phyloP scores from a whole-genome alignment of 176 grass and related monocot genomes.

The Carex littledalei region DNA sequence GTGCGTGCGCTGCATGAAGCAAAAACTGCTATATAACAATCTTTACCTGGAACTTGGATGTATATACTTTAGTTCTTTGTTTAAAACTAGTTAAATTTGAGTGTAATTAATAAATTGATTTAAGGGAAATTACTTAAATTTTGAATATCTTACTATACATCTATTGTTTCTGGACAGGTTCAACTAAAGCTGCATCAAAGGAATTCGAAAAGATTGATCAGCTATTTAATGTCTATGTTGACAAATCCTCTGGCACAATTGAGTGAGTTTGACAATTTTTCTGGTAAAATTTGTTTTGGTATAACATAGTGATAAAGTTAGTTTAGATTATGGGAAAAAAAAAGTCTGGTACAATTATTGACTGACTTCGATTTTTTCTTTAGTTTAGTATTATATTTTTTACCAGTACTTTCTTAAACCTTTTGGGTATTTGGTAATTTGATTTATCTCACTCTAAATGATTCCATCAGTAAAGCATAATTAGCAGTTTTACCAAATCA shows the following conservation, averaged over 20 bases:
- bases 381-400: background rate
- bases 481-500: background rate
- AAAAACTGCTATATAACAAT: too few species aligned
- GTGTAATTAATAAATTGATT: background rate
- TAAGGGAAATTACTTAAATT: background rate
- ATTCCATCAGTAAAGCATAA: background rate
- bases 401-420: background rate
- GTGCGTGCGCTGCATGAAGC: too few species aligned
- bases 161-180: constrained; percentile 32
- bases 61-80: background rate
- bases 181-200: constrained; percentile 81
- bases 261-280: constrained; percentile 52
- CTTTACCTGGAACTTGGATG: background rate
- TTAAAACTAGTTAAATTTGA: background rate
- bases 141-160: background rate
- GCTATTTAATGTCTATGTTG: constrained; percentile 77
- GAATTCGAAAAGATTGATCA: constrained; percentile 92
- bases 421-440: background rate
- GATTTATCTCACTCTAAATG: background rate
- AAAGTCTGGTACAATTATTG: background rate
- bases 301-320: background rate
- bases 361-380: background rate
- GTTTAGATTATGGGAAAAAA: background rate
- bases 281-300: background rate
- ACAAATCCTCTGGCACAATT: constrained; percentile 59